Base-by-base conservation (phyloP, 805 yeast species). In the Candida incommunis region DNA sequence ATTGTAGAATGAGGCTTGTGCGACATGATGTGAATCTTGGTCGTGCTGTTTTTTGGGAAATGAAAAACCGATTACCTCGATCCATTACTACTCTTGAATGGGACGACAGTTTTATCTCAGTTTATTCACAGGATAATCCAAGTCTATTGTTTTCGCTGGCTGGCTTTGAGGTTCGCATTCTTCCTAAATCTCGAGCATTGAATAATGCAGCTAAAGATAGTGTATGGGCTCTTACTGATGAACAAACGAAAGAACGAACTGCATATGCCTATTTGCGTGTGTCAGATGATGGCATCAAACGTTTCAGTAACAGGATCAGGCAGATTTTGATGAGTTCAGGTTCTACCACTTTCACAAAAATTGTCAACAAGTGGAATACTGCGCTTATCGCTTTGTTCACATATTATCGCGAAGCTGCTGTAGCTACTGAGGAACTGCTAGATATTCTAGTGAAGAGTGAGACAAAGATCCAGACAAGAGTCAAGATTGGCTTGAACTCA, bases 271-370 rank as follows among this genome's bases (percentile, higher is more conserved):
- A 66, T 56, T 66, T 92, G 45, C 82, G 84, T 54, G 97, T 92
- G 0, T 73, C 94, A 0, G 78, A 77, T 41, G 85, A 75, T 42
- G 95, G 82, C 43, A 79, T 92, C 37, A 82, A 78, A 23, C 74
- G 74, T 41, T 92, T 92, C 66, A 78, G 82, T 51, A 83, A 82
- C 57, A 71, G 94, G 45, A 80, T 92, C 34, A 72, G 96, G 25
- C 95, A 90, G 56, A 78, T 92, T 43, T 69, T 92, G 53, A 84
- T 92, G 95, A 80, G 95, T 1, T 82, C 96, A 0, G 98, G 98
- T 0, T 84, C 96, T 0, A 80, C 96, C 0, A 85, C 99, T 0
- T 92, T 92, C 61, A 82, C 96, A 0, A 92, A 87, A 59, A 82
- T 88, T 47, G 95, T 95, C 2, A 80, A 88, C 34, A 86, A 86